Evolutionary conservation across 2,329 filamentous ascomycete species (phyloP).

Genomic region (Dothistroma pini): DNA sequence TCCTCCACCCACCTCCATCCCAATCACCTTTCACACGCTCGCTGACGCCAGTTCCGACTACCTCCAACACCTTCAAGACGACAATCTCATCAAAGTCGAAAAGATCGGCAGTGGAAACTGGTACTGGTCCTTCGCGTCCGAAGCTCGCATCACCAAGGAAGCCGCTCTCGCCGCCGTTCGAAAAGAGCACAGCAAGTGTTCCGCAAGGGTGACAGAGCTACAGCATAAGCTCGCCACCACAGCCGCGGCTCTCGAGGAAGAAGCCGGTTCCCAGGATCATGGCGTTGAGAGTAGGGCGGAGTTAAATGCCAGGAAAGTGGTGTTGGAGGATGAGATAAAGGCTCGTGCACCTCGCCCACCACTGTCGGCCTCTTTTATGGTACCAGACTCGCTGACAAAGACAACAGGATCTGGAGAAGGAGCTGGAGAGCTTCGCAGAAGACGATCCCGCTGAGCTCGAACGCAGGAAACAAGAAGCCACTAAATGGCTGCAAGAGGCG

Average conservation of each 20-base stretch:
- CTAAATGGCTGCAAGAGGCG: constrained; percentile 30
- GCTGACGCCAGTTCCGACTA: constrained; percentile 47
- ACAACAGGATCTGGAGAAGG: constrained; percentile 33
- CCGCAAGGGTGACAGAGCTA: constrained; percentile 36
- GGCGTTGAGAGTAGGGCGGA: constrained; percentile 35
- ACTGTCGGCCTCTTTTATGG: background rate
- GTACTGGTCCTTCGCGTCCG: constrained; percentile 65
- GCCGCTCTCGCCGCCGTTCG: constrained; percentile 36
- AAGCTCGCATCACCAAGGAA: constrained; percentile 51
- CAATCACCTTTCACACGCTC: background rate
- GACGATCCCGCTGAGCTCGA: constrained; percentile 46
- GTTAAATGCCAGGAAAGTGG: constrained; percentile 36
- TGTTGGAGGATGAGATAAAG: constrained; percentile 38
- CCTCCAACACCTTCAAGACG: constrained; percentile 59
- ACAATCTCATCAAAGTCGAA: constrained; percentile 60
- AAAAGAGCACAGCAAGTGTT: constrained; percentile 39
- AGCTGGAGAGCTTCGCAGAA: constrained; percentile 45
- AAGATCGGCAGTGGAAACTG: constrained; percentile 69
- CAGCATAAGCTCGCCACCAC: constrained; percentile 40
- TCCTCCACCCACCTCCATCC: background rate
- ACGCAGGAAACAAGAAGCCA: constrained; percentile 37
- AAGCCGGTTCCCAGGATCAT: constrained; percentile 35
- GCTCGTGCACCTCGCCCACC: background rate
- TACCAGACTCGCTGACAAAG: background rate
- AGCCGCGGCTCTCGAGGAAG: constrained; percentile 38